Base-by-base conservation (phyloP, 305 asterid species). In the Ajuga reptans region DNA sequence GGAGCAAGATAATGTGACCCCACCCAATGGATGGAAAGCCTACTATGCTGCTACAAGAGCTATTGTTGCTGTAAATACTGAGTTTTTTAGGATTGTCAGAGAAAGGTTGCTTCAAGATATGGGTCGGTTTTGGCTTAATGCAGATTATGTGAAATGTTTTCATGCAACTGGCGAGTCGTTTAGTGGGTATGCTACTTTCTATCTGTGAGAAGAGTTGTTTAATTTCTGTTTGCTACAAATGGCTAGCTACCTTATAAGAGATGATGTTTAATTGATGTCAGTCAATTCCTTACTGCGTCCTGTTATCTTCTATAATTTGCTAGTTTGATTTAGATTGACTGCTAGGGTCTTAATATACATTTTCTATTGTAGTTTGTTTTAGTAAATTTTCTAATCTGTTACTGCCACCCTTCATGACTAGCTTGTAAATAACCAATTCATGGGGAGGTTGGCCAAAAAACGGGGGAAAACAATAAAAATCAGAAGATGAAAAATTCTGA, bases 11-110 rank as follows among this genome's bases (percentile, higher is more conserved):
- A 82, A 69, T 18, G 72, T 89, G 58, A 84, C 76, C 52, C 99
- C 98, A 21, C 79, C 84, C 39, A 81, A 86, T 79, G 99, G 99
- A 64, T 94, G 99, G 99, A 94, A 94, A 83, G 96, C 97, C 63
- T 91, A 94, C 77, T 94, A 91, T 75, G 98, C 99, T 18, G 86
- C 89, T 78, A 91, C 99, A 50, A 84, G 95, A 81, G 96, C 96
- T 66, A 83, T 91, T 62, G 82, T 94, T 71, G 85, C 81, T 62
- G 59, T 71, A 58, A 94, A 94, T 67, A 72, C 82, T 6, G 93
- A 86, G 69, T 94, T 94, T 73, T 87, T 84, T 65, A 73, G 85
- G 77, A 87, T 89, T 62, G 68, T 91, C 69, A 81, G 81, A 63
- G 95, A 89, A 64, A 84, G 95, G 79, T 79, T 87, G 51, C 84